These are phyloP conservation scores for Brassica juncea DNA, from an alignment of 345 rosid species.

Conservation along the genomic window DNA sequence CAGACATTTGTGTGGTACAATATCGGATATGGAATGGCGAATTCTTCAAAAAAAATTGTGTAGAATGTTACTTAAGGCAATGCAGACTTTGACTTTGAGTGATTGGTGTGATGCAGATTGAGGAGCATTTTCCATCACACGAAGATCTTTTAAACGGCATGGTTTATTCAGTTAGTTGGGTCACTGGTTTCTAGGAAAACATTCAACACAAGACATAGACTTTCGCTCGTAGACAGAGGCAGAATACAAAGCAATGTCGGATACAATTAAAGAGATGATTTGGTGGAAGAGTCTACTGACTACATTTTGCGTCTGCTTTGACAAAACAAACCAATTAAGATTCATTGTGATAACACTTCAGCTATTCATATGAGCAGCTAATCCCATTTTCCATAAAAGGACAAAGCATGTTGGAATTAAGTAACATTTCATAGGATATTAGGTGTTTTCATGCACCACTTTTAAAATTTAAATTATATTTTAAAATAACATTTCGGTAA, in stretches of 20 bases:
- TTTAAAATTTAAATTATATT: no score
- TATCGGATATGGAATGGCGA: neutral
- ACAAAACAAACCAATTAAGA: neutral
- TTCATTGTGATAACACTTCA: neutral
- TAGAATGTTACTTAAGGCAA: neutral
- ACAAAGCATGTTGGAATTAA: neutral
- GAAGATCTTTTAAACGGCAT: neutral
- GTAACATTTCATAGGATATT: neutral
- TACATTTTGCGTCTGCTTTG: neutral
- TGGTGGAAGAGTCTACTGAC: no score
- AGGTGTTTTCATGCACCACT: no score
- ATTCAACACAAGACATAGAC: neutral
- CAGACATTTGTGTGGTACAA: neutral
- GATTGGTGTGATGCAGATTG: neutral
- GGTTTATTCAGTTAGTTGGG: neutral
- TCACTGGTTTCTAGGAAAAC: neutral
- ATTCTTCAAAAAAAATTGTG: no score
- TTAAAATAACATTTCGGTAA: no score
- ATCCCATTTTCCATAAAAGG: neutral
- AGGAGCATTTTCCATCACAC: neutral
- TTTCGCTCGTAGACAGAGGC: no score
- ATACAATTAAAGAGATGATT: no score
- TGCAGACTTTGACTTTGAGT: neutral
- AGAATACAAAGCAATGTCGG: no score
- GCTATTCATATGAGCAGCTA: neutral